phyloP scores from a whole-genome alignment of 2,329 filamentous ascomycete species.

The Trichophaea hybrida region DNA sequence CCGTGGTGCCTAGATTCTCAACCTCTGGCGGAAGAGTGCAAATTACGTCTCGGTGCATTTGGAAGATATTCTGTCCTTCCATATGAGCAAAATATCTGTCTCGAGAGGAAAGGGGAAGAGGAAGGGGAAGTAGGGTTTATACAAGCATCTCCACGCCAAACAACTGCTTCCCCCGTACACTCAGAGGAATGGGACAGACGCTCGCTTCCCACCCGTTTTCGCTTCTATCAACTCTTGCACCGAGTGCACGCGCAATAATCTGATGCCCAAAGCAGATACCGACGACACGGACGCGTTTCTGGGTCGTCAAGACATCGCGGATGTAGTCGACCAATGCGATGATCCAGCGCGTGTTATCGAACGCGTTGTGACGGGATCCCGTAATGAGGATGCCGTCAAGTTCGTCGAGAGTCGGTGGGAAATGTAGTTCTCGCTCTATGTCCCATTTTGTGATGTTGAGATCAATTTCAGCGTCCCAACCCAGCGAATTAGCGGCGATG shows the following conservation, averaged over 20 bases:
- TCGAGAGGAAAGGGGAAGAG: conserved; percentile 14
- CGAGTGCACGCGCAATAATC: conserved; percentile 61
- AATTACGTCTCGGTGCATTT: conserved; percentile 77
- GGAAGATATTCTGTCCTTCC: conserved; percentile 48
- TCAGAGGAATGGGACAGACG: conserved; percentile 55
- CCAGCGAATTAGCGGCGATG: conserved; percentile 38
- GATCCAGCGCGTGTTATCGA: conserved; percentile 64
- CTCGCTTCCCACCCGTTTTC: conserved; percentile 67
- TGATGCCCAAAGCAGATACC: conserved; percentile 83
- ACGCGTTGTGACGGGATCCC: conserved; percentile 53
- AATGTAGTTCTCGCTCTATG: conserved; percentile 30
- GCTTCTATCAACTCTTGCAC: conserved; percentile 49
- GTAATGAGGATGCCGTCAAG: conserved; percentile 74
- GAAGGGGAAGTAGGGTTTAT: not conserved
- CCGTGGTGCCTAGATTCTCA: conserved; percentile 49
- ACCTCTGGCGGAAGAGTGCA: conserved; percentile 45
- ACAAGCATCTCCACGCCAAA: conserved; percentile 39
- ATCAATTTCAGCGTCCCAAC: conserved; percentile 1
- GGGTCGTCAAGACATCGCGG: conserved; percentile 41
- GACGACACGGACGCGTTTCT: conserved; percentile 52
- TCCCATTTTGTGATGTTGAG: not conserved
- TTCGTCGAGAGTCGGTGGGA: conserved; percentile 52
- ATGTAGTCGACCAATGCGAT: conserved; percentile 56
- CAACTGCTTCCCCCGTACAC: conserved; percentile 52
- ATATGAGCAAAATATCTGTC: not conserved